Percentiles rank a stretch among this genome's conserved stretches.
Evolutionary conservation across 2,329 filamentous ascomycete genomes (phyloP).

Genomic region (Aspergillus piperis): DNA sequence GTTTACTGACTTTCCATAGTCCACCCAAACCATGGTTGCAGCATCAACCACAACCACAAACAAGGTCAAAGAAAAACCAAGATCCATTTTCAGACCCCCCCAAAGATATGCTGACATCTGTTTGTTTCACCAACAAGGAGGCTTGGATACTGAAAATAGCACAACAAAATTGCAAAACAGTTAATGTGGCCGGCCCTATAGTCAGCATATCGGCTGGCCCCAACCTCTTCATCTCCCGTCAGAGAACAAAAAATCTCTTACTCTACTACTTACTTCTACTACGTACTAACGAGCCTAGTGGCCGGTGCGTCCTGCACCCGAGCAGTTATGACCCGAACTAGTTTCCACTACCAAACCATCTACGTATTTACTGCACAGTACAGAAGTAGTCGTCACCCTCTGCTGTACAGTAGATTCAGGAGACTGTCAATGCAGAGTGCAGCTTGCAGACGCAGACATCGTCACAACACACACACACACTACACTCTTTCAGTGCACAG

Average conservation of each 20-base stretch:
- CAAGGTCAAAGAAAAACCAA: not conserved
- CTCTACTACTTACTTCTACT: too few relatives aligned
- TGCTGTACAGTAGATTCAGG: too few relatives aligned
- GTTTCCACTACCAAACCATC: not conserved
- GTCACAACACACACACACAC: too few relatives aligned
- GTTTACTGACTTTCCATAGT: not conserved
- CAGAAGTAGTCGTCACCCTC: too few relatives aligned
- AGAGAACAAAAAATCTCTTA: too few relatives aligned
- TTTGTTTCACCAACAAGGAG: not conserved
- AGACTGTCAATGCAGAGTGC: too few relatives aligned
- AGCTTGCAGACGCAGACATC: too few relatives aligned
- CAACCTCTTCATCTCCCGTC: not conserved
- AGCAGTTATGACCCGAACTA: not conserved
- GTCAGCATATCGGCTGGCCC: not conserved
- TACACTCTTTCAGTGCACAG: too few relatives aligned
- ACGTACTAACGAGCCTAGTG: not conserved
- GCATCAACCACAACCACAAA: not conserved
- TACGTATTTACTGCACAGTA: too few relatives aligned
- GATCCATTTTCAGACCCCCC: not conserved
- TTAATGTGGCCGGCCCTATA: not conserved
- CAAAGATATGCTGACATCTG: not conserved
- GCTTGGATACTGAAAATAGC: not conserved
- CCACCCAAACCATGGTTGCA: not conserved
- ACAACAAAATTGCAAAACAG: not conserved
- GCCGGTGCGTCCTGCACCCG: not conserved